Conservation (phyloP, 768 basidiomycete species). For the Trametes cingulata region DNA sequence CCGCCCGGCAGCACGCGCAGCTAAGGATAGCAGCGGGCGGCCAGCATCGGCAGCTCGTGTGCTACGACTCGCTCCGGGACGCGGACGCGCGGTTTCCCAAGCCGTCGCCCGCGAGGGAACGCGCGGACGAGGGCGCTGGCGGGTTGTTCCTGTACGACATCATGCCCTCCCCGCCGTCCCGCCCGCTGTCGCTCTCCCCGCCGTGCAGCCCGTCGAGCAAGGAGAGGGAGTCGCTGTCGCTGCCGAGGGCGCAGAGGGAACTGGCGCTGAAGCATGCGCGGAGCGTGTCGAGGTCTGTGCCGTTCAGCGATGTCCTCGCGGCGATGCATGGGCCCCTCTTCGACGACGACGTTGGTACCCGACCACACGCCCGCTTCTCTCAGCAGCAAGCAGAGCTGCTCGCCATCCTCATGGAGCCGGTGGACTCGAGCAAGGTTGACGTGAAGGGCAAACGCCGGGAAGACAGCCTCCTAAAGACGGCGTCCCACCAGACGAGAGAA, state of each 20-base stretch:
- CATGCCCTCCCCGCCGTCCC: slow-evolving; percentile 30
- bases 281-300: slow-evolving; percentile 38
- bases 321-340: slow-evolving; percentile 64
- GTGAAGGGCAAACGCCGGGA: slow-evolving; percentile 42
- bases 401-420: slow-evolving; percentile 16
- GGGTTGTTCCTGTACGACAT: slow-evolving; percentile 37
- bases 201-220: slow-evolving; percentile 17
- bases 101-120: slow-evolving; percentile 10
- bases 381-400: slow-evolving; percentile 20
- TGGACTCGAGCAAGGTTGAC: slow-evolving; percentile 36
- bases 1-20: slow-evolving; percentile 16
- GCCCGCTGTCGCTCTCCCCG: slow-evolving; percentile 24
- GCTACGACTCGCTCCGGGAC: slow-evolving; percentile 26
- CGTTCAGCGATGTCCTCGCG: slow-evolving; percentile 56
- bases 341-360: slow-evolving; percentile 38
- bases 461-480: slow-evolving; percentile 31
- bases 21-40: slow-evolving; percentile 21
- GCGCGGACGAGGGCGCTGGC: slow-evolving; percentile 20
- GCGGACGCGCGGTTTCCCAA: slow-evolving; percentile 21
- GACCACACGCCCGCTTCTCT: slow-evolving; percentile 5
- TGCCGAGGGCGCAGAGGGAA: slow-evolving; percentile 36
- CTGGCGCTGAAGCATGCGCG: slow-evolving; percentile 19
- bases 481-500: not conserved
- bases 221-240: slow-evolving; percentile 18
- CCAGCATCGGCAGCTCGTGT: slow-evolving; percentile 27